Evolutionary conservation across 192 early-diverging fungal species (phyloP).

Genomic region (Backusella australiensis): DNA sequence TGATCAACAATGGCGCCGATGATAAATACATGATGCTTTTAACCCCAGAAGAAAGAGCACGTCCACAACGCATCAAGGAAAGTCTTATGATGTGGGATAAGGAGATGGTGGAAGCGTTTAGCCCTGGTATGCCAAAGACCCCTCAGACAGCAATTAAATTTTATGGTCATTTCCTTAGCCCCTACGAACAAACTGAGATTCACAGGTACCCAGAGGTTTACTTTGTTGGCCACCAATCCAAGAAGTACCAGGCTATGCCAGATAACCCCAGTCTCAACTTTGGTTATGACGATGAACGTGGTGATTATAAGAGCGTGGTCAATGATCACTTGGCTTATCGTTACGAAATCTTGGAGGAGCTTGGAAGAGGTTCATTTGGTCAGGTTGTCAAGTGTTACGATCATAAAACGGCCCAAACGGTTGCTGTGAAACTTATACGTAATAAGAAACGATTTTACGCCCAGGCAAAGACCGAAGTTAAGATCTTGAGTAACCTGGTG

Average conservation of each 20-base stretch:
- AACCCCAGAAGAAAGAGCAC: conserved; percentile 1
- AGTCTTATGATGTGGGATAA: conserved; percentile 1
- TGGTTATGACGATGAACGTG: conserved; percentile 89
- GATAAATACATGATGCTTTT: neutral
- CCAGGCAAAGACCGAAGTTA: conserved; percentile 92
- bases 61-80: conserved; percentile 8
- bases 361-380: conserved; percentile 96
- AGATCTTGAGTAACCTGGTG: conserved; percentile 84
- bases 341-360: conserved; percentile 86
- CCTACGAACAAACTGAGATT: conserved; percentile 89
- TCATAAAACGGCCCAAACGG: conserved; percentile 83
- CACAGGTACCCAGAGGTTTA: conserved; percentile 79
- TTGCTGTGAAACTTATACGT: conserved; percentile 93
- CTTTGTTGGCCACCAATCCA: conserved; percentile 79
- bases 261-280: conserved; percentile 59
- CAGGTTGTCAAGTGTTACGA: conserved; percentile 94
- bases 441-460: conserved; percentile 97
- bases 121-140: conserved; percentile 30
- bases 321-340: conserved; percentile 91
- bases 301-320: conserved; percentile 84
- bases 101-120: conserved; percentile 5
- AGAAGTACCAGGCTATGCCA: conserved; percentile 57
- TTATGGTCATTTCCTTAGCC: conserved; percentile 72
- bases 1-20: neutral
- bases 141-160: conserved; percentile 62